Conservation (phyloP, 106 monocot species). For the Acanthochlamys bracteata region DNA sequence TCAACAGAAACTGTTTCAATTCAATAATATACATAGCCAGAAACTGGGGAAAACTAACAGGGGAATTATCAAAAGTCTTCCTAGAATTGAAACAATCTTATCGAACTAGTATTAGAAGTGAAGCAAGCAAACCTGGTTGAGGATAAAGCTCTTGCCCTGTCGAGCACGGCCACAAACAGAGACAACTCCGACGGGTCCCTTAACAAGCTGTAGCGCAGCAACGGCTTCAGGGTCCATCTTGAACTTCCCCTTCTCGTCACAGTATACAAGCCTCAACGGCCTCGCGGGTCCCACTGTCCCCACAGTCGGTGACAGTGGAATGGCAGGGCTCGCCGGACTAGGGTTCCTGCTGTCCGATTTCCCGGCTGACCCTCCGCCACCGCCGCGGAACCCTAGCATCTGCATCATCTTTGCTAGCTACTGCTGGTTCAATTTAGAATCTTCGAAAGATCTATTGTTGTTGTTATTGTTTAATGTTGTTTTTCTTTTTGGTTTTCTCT, state of each 20-base stretch:
- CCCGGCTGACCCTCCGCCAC: constrained; percentile 22
- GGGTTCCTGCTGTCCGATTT: constrained; percentile 14
- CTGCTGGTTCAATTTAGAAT: background rate
- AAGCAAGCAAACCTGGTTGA: constrained; percentile 42
- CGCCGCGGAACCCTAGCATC: constrained; percentile 63
- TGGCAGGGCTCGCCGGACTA: constrained; percentile 1
- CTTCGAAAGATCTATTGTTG: background rate
- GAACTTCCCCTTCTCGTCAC: constrained; percentile 78
- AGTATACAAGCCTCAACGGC: constrained; percentile 62
- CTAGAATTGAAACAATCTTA: no score
- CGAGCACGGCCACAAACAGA: constrained; percentile 73
- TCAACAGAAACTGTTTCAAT: no score
- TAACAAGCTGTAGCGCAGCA: constrained; percentile 77
- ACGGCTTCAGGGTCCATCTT: constrained; percentile 94
- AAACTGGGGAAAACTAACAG: no score
- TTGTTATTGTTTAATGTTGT: background rate
- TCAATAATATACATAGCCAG: no score
- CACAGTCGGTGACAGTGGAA: constrained; percentile 1
- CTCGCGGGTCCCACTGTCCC: constrained; percentile 38
- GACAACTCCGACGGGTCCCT: constrained; percentile 66
- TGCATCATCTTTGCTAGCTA: constrained; percentile 46
- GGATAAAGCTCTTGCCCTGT: constrained; percentile 78
- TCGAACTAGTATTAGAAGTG: background rate
- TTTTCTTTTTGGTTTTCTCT: background rate
- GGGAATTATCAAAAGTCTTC: no score